A percentile compares a stretch with the other conserved stretches of the same genome.
These are phyloP conservation scores for Schizothecium vesticola DNA, from an alignment of 495 filamentous ascomycete species.

Conservation along the genomic window DNA sequence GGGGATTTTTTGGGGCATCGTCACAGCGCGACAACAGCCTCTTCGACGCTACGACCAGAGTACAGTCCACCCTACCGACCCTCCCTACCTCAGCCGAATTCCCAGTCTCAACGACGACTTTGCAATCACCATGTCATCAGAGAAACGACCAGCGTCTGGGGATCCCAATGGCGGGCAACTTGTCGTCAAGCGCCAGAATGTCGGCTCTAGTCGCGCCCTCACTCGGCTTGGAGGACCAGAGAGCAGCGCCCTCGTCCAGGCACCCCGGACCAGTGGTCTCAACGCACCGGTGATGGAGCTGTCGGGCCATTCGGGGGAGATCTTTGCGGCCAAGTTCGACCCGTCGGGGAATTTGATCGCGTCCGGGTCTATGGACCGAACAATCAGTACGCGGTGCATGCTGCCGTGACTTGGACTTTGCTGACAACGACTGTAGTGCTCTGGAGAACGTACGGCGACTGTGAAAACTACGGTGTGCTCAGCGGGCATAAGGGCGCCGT, in stretches of 20 bases:
- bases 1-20: constrained; percentile 6
- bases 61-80: neutral
- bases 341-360: constrained; percentile 82
- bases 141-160: constrained; percentile 81
- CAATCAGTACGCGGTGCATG: constrained; percentile 59
- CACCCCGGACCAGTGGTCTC: constrained; percentile 75
- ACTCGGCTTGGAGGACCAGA: constrained; percentile 61
- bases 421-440: constrained; percentile 56
- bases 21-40: neutral
- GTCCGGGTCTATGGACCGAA: constrained; percentile 91
- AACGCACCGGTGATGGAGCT: constrained; percentile 95
- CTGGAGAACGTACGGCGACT: constrained; percentile 87
- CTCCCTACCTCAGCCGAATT: neutral
- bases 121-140: constrained; percentile 62
- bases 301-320: constrained; percentile 71
- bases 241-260: constrained; percentile 70
- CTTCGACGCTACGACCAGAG: neutral
- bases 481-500: constrained; percentile 85
- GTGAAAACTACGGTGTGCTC: constrained; percentile 86
- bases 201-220: constrained; percentile 58
- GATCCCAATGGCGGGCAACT: constrained; percentile 75
- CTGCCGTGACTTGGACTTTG: neutral
- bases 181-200: constrained; percentile 85
- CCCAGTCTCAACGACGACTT: neutral
- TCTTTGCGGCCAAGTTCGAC: constrained; percentile 89